phyloP scores from a whole-genome alignment of 345 rosid species.

The Eucalyptus sp. region DNA sequence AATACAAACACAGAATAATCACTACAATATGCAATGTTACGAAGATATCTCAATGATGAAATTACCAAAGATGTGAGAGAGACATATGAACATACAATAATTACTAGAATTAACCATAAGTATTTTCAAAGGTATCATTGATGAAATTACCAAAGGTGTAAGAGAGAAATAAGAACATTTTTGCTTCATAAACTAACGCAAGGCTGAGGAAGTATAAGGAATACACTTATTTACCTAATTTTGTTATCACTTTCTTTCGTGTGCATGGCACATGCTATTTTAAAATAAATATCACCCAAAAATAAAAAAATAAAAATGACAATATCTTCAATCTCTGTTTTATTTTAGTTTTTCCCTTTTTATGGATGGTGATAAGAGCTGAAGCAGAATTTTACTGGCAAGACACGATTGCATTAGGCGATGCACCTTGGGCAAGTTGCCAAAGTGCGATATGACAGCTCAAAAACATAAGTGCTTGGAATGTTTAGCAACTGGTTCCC shows the following conservation, averaged over 20 bases:
- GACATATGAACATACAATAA: too few relatives aligned
- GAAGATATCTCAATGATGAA: too few relatives aligned
- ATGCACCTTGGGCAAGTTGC: not conserved
- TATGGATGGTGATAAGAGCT: not conserved
- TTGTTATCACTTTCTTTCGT: not conserved
- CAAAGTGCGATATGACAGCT: not conserved
- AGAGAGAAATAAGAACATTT: not conserved
- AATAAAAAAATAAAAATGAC: not conserved
- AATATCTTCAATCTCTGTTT: not conserved
- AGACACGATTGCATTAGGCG: not conserved
- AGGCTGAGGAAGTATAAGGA: not conserved
- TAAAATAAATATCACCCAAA: not conserved
- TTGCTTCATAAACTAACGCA: not conserved
- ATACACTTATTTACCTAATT: not conserved
- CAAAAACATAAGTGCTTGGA: not conserved
- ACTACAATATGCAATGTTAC: too few relatives aligned
- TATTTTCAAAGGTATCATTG: too few relatives aligned
- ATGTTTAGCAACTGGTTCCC: not conserved
- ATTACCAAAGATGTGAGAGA: too few relatives aligned
- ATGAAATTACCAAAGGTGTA: not conserved
- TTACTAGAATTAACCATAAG: too few relatives aligned
- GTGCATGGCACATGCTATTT: not conserved
- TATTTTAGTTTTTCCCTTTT: not conserved
- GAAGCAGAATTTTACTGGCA: not conserved
- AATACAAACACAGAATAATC: too few relatives aligned